phyloP scores from a whole-genome alignment of 768 basidiomycete species.

The Pleurotus tuber-regium region DNA sequence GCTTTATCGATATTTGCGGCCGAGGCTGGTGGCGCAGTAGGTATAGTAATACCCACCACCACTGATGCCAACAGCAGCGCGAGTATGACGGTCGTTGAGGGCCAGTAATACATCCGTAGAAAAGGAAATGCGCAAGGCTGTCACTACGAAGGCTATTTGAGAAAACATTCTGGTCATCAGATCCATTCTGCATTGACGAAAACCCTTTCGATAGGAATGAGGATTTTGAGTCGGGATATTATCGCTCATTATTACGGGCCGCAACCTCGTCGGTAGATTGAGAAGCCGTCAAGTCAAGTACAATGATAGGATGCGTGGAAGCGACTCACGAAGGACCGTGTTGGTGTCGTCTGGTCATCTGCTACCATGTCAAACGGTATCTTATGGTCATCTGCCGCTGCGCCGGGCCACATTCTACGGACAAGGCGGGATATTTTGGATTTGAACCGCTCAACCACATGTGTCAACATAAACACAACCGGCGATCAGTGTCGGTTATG shows the following conservation, averaged over 20 bases:
- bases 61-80: background rate
- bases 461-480: too few relatives aligned
- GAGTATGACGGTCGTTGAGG: background rate
- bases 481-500: too few relatives aligned
- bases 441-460: too few relatives aligned
- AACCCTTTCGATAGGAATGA: too few relatives aligned
- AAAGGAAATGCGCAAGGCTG: background rate
- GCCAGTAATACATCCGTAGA: background rate
- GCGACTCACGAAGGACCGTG: background rate
- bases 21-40: conserved; percentile 22
- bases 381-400: too few relatives aligned
- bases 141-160: background rate
- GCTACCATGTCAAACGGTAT: too few relatives aligned
- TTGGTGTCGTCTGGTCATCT: too few relatives aligned
- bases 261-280: background rate
- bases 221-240: too few relatives aligned
- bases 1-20: conserved; percentile 27
- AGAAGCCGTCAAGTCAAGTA: background rate
- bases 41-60: conserved; percentile 17
- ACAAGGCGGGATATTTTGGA: too few relatives aligned
- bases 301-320: background rate
- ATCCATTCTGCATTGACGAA: too few relatives aligned
- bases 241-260: too few relatives aligned
- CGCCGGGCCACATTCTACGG: too few relatives aligned
- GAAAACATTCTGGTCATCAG: background rate